Evolutionary conservation across 306 rosid genomes (phyloP), one percentile per base, ranked within the genome.

Genomic region (Potentilla sterilis): DNA sequence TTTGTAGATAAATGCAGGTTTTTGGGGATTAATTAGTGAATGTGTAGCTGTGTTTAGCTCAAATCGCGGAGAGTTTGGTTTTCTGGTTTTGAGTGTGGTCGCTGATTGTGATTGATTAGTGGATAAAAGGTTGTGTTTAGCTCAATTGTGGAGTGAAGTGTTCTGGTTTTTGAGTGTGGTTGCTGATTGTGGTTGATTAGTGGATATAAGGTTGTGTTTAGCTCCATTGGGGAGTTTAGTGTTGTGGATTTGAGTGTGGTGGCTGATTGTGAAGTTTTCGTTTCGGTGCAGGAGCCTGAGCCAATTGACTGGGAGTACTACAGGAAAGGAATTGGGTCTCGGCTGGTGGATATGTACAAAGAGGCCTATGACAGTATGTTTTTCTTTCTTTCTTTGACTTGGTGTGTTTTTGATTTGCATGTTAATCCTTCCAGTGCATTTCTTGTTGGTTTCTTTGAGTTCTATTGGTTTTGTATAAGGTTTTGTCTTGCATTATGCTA

Each of bases 301-400:
- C 99, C 99, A 71, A 87, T 96, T 24, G 91, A 96, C 75, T 96
- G 98, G 98, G 99, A 92, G 32, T 88, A 92, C 52, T 96, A 96
- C 42, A 96, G 99, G 77, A 92, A 92, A 83, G 97, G 97, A 84
- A 88, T 96, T 47, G 99, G 99, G 34, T 73, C 97, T 28, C 96
- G 98, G 55, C 83, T 96, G 94, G 99, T 96, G 75, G 97, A 96
- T 74, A 89, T 92, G 96, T 96, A 96, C 89, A 96, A 96, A 81
- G 97, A 92, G 83, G 96, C 95, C 74, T 96, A 90, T 67, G 98
- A 96, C 78, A 83, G 99, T 96, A 90, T 78, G 98, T 85, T 65
- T 58, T 72, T 77, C 71, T 74, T 77, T 61, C 37, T 74, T 28
- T 73, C 74, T 75, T 66, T 42, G 13, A 47, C 73, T 3, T 55